Conservation (phyloP, 257 asterid species). For the Marsdenia floribunda region DNA sequence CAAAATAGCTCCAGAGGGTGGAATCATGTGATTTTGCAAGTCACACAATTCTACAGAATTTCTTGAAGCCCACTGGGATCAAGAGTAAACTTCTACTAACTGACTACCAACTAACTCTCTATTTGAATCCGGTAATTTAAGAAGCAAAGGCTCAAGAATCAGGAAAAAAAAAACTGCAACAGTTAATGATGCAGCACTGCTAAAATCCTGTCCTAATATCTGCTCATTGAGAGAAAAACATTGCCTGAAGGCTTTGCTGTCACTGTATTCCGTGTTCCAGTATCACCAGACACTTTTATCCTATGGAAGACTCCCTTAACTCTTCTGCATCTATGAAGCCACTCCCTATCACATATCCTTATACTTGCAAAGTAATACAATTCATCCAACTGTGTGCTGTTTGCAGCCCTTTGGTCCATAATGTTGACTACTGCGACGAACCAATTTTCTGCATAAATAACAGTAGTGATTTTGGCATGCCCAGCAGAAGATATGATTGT, state of each 20-base stretch:
- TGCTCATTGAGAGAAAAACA: background rate
- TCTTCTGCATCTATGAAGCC: background rate
- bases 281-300: background rate
- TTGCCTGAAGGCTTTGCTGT: background rate
- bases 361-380: background rate
- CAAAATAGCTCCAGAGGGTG: no score
- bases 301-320: background rate
- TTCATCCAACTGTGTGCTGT: constrained; percentile 60
- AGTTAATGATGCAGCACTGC: background rate
- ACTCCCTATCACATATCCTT: background rate
- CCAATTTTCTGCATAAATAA: constrained; percentile 65
- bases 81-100: no score
- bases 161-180: background rate
- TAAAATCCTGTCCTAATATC: background rate
- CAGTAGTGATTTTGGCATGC: constrained; percentile 87
- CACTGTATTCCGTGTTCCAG: background rate
- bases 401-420: constrained; percentile 84
- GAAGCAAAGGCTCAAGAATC: background rate
- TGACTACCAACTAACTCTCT: background rate
- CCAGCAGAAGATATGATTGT: constrained; percentile 92
- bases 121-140: background rate
- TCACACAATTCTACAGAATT: no score
- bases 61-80: no score
- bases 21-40: no score
- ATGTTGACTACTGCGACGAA: constrained; percentile 64